These are phyloP conservation scores for Xylaria sp. DNA, from an alignment of 2,329 filamentous ascomycete genomes.

Conservation along the genomic window DNA sequence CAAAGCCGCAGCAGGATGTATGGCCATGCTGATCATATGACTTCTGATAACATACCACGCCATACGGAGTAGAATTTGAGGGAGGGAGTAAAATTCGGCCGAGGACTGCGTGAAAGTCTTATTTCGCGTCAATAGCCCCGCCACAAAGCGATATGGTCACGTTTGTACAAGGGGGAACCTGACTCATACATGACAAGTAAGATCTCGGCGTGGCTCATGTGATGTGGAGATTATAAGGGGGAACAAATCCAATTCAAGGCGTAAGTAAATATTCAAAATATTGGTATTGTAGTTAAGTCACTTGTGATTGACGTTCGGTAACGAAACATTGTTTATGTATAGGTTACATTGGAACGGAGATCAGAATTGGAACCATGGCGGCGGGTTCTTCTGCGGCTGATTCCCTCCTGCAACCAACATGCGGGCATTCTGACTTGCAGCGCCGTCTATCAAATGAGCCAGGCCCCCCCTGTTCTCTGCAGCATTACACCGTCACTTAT, in stretches of 20 bases:
- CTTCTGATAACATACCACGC: neutral
- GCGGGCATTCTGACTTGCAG: neutral
- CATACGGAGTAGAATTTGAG: neutral
- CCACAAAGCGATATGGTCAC: neutral
- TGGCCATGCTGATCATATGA: neutral
- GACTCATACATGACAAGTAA: conserved; percentile 12
- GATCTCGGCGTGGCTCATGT: neutral
- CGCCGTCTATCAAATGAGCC: conserved; percentile 1
- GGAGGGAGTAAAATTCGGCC: neutral
- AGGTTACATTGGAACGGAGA: conserved; percentile 20
- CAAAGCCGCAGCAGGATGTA: neutral
- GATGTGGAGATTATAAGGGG: conserved; percentile 7
- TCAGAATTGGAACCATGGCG: conserved; percentile 17
- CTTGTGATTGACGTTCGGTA: neutral
- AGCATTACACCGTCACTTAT: neutral
- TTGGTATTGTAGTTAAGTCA: too few species aligned
- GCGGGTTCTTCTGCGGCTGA: conserved; percentile 14
- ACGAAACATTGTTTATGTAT: neutral
- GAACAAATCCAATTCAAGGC: too few species aligned
- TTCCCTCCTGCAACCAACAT: conserved; percentile 12
- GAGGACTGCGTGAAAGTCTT: neutral
- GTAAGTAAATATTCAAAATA: too few species aligned
- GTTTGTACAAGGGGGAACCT: conserved; percentile 5
- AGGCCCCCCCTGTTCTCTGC: neutral
- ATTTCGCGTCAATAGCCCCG: conserved; percentile 6